Evolutionary conservation across 768 basidiomycete species (phyloP).

Genomic region (Lactifluus piperatus): DNA sequence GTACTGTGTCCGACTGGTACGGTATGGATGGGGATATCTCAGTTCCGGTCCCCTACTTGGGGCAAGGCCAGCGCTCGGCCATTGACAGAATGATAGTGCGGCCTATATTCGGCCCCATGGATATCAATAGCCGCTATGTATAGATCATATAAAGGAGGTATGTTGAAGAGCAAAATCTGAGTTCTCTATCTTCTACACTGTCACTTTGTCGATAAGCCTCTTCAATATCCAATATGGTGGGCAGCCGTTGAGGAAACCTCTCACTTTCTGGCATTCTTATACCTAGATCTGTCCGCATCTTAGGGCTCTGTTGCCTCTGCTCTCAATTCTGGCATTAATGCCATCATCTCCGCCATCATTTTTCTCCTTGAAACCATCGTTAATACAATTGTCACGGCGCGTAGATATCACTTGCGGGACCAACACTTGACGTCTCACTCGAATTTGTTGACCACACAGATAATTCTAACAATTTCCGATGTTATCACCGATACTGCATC

Average conservation of each 20-base stretch:
- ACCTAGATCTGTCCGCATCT: neutral
- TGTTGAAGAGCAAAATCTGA: neutral
- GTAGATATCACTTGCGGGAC: slow-evolving; percentile 15
- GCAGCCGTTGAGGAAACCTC: neutral
- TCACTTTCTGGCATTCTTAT: neutral
- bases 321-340: slow-evolving; percentile 51
- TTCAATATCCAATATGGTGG: neutral
- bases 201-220: neutral
- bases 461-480: slow-evolving; percentile 58
- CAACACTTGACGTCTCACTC: neutral
- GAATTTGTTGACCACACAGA: slow-evolving; percentile 27
- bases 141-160: neutral
- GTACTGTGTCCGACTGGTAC: too few relatives aligned
- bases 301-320: slow-evolving; percentile 61
- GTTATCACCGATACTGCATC: slow-evolving; percentile 44
- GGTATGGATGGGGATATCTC: too few relatives aligned
- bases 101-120: too few relatives aligned
- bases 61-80: too few relatives aligned
- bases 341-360: slow-evolving; percentile 54
- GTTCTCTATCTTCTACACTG: neutral
- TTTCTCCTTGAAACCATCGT: slow-evolving; percentile 52
- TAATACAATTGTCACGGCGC: slow-evolving; percentile 47
- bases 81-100: too few relatives aligned
- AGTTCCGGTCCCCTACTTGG: too few relatives aligned
- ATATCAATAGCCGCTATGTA: too few relatives aligned